Evolutionary conservation across 2,329 filamentous ascomycete genomes (phyloP), one percentile per base, ranked within the genome.

Genomic region (Malbranchea cinnamomea): DNA sequence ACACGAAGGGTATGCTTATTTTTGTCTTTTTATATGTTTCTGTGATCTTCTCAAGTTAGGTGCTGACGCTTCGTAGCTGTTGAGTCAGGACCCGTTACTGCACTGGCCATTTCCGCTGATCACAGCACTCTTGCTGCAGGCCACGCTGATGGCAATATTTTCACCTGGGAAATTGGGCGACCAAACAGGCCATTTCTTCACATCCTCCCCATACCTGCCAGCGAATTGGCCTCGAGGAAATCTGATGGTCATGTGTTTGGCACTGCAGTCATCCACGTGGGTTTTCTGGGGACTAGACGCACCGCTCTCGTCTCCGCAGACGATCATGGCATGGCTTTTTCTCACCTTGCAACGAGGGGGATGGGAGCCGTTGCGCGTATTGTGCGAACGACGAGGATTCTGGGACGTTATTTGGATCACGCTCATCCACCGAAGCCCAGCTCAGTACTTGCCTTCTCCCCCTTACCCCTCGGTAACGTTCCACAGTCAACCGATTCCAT

Each of bases 271-370:
- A 73, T 89, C 5, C 85, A 98, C 53, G 57, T 98, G n/a, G 89
- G 87, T 0, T 98, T 98, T 49, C 63, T 98, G 4, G 89, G 87
- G 5, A 94, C 82, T 3, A 70, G 91, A 35, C 85, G 89, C 45
- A 98, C 89, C 9, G 89, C 91, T 3, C 64, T 98, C 4, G 85
- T 95, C 7, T 98, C 89, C 3, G 89, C 89, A 2, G 85, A 98
- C 54, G 81, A 92, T 45, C 73, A 73, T 28, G 89, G 91, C 12
- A 98, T 98, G 91, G 87, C 89, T 1, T 98, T 98, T 52, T 94
- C 89, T 3, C 91, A 98, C 54, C 68, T 98, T 6, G 91, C 89
- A 6, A 92, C 83, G 6, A 69, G 91, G 44, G 91, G 89, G 2
- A 77, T 91, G 21, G 89, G 89, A 3, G 70, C 84, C 14, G 67